Percentiles rank a stretch among this genome's conserved stretches.
Conservation (phyloP, 2,329 filamentous ascomycete genomes). For the Neonectria ditissima region DNA sequence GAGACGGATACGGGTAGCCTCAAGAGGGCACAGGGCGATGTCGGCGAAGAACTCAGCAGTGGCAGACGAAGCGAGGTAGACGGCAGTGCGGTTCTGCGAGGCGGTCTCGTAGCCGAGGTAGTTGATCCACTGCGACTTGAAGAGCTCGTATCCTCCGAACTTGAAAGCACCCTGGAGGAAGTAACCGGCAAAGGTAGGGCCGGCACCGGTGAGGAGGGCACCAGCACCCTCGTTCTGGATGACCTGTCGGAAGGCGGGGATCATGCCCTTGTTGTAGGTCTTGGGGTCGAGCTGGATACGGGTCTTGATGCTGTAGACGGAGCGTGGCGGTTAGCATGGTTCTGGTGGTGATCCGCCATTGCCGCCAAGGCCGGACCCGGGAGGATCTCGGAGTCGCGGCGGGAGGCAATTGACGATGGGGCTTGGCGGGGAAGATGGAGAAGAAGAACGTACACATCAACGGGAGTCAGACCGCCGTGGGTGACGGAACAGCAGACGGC, state of each 20-base stretch:
- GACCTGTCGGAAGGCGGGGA: constrained; percentile 89
- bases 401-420: constrained; percentile 36
- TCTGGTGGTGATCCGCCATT: background rate
- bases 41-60: constrained; percentile 78
- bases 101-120: constrained; percentile 81
- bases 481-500: constrained; percentile 98
- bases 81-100: constrained; percentile 80
- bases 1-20: constrained; percentile 93
- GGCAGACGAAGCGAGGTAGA: constrained; percentile 80
- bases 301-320: constrained; percentile 82
- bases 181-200: constrained; percentile 89
- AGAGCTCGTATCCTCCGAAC: constrained; percentile 95
- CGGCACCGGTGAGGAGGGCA: constrained; percentile 86
- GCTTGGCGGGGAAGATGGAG: background rate
- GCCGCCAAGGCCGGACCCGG: background rate
- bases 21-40: constrained; percentile 88
- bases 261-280: constrained; percentile 89
- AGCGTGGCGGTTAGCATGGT: constrained; percentile 38
- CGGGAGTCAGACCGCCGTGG: constrained; percentile 95
- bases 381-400: constrained; percentile 8
- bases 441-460: constrained; percentile 92
- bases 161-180: constrained; percentile 95
- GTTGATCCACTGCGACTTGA: constrained; percentile 93
- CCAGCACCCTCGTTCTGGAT: constrained; percentile 85
- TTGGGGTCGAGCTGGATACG: constrained; percentile 91